Conservation (phyloP, 169 alveolate species). For the Perkinsus marinus region DNA sequence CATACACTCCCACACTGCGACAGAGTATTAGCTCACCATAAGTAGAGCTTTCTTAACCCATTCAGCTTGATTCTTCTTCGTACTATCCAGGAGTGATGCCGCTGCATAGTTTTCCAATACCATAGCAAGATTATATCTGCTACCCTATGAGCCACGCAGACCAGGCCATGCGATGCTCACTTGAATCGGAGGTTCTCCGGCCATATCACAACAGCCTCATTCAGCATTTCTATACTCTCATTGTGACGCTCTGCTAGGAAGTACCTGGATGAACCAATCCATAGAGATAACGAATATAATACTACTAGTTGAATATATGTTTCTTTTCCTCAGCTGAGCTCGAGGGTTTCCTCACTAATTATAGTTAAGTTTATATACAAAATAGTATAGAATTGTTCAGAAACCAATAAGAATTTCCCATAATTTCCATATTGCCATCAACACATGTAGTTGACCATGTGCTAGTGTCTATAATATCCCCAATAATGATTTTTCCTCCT, state of each 20-base stretch:
- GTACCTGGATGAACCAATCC: not conserved
- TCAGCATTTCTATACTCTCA: not conserved
- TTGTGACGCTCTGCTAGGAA: not conserved
- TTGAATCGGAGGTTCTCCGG: not conserved
- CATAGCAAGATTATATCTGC: not conserved
- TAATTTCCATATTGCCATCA: too few relatives aligned
- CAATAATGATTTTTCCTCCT: too few relatives aligned
- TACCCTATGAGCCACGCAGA: not conserved
- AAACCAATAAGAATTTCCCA: too few relatives aligned
- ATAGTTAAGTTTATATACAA: too few relatives aligned
- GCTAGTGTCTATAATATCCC: too few relatives aligned
- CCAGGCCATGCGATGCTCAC: not conserved
- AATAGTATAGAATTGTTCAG: too few relatives aligned
- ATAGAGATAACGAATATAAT: too few relatives aligned
- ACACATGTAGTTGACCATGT: too few relatives aligned
- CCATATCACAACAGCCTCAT: not conserved
- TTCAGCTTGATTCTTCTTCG: not conserved
- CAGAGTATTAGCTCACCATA: not conserved
- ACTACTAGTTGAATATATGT: too few relatives aligned
- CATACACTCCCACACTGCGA: not conserved
- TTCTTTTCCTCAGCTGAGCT: too few relatives aligned
- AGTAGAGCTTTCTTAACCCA: not conserved
- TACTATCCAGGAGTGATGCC: not conserved
- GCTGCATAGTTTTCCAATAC: not conserved
- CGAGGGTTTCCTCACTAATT: too few relatives aligned